A percentile compares a stretch with the other conserved stretches of the same genome.
Conservation (phyloP, 2,329 filamentous ascomycete genomes). For the Coniochaeta sp. region DNA sequence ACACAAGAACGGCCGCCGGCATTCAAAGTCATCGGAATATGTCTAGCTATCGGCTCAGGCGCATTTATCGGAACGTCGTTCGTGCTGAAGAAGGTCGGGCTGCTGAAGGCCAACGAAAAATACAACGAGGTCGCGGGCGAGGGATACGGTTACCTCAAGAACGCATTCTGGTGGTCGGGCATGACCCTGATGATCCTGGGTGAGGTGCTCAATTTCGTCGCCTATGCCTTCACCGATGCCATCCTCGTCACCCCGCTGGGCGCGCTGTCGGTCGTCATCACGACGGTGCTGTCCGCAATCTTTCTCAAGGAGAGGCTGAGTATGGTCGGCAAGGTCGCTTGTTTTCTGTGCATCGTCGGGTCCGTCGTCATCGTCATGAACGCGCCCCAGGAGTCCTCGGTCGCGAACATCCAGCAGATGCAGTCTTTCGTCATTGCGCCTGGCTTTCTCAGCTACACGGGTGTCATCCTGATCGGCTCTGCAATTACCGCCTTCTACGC, state of each 20-base stretch:
- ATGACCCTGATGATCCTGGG: slow-evolving; percentile 97
- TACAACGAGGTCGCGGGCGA: slow-evolving; percentile 95
- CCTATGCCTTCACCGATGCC: slow-evolving; percentile 93
- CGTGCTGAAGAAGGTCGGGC: slow-evolving; percentile 87
- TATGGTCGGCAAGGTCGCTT: slow-evolving; percentile 92
- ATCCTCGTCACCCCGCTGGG: slow-evolving; percentile 91
- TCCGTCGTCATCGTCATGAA: slow-evolving; percentile 93
- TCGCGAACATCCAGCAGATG: slow-evolving; percentile 86
- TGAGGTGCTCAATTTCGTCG: slow-evolving; percentile 94
- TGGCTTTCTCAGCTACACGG: slow-evolving; percentile 78
- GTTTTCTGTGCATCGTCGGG: slow-evolving; percentile 90
- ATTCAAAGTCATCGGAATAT: slow-evolving; percentile 84
- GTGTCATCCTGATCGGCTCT: slow-evolving; percentile 70
- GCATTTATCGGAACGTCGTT: slow-evolving; percentile 92
- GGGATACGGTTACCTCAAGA: slow-evolving; percentile 95
- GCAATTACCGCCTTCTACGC: slow-evolving; percentile 68
- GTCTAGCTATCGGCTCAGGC: slow-evolving; percentile 78
- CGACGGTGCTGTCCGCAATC: slow-evolving; percentile 82
- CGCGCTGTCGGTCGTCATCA: slow-evolving; percentile 86
- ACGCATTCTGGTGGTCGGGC: slow-evolving; percentile 87
- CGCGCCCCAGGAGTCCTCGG: slow-evolving; percentile 78
- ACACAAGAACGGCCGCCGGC: slow-evolving; percentile 32
- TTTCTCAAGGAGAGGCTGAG: slow-evolving; percentile 94
- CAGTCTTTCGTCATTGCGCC: slow-evolving; percentile 78
- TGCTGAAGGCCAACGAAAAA: slow-evolving; percentile 89